Base-by-base conservation (phyloP, 805 yeast species). In the Candida odintsovae region DNA sequence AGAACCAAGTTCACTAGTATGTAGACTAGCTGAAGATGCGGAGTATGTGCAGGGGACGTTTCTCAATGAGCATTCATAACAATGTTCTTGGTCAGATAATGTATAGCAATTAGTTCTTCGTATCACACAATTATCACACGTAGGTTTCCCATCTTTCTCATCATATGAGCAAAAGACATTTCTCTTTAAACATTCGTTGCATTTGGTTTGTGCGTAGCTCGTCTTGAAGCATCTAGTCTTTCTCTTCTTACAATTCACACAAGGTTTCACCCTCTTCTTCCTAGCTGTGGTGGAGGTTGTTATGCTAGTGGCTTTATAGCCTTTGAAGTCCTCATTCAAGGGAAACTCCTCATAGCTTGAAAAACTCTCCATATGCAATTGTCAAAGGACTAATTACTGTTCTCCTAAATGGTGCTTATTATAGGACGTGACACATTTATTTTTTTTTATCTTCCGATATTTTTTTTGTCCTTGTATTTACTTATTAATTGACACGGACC, bases 241-340 rank as follows among this genome's bases (percentile, higher is more conserved):
- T 28, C 72, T 59, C 29, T 63, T 55, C n/a, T 70, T 52, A 46
- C 73, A 69, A 8, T 62, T 65, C 39, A 64, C 59, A 46, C 73
- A 69, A 6, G 73, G 73, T 23, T 67, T 60, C 10, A 60, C 60
- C 47, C 68, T 59, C 21, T 10, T 28, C 47, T 43, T 18, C n/a
- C 41, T 37, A 3, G n/a, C 23, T 38, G 25, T 20, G 12, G 22
- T 42, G 15, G 39, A 16, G 16, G 31, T 33, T 1, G 29, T 35
- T 26, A 39, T 44, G 13, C 48, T 35, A 1, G 50, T 48, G 21
- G 50, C 47, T 2, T 40, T 39, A 22, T 44, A 48, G 1, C 50
- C 50, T 25, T 48, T 47, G 21, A 48, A 48, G 37, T 48, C 50
- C 33, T 48, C 50, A 10, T 48, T 48, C 23, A 48, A 28, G 8